A percentile compares a stretch with the other conserved stretches of the same genome.
These are phyloP conservation scores for Helicostylum pulchrum DNA, from an alignment of 192 early-diverging fungal genomes.

Conservation along the genomic window DNA sequence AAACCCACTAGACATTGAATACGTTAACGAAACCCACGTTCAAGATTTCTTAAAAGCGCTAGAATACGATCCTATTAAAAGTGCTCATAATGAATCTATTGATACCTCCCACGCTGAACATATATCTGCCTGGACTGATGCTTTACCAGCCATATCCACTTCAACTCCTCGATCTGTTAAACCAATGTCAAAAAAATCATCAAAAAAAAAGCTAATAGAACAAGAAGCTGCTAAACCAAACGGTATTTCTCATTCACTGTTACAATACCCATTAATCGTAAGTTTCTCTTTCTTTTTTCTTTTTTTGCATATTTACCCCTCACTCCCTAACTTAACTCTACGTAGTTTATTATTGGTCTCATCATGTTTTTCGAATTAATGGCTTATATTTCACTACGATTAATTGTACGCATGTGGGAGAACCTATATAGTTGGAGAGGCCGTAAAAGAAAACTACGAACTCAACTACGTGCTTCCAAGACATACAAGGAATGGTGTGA, in stretches of 20 bases:
- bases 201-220: conserved; percentile 13
- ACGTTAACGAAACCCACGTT: conserved; percentile 49
- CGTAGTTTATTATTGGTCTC: conserved; percentile 48
- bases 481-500: conserved; percentile 64
- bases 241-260: conserved; percentile 43
- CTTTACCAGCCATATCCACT: conserved; percentile 41
- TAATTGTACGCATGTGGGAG: conserved; percentile 65
- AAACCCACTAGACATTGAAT: conserved; percentile 15
- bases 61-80: conserved; percentile 36
- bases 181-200: conserved; percentile 14
- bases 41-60: conserved; percentile 45
- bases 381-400: conserved; percentile 55
- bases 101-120: conserved; percentile 37
- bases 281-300: conserved; percentile 16
- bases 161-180: conserved; percentile 3
- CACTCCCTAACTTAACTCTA: no score
- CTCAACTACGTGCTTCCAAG: conserved; percentile 45
- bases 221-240: conserved; percentile 28
- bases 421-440: conserved; percentile 62
- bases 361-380: conserved; percentile 61
- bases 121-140: conserved; percentile 51
- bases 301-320: neutral
- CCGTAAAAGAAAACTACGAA: conserved; percentile 41
- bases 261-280: conserved; percentile 56
- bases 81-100: conserved; percentile 10